Evolutionary conservation across 805 yeast genomes (phyloP).

Genomic region (Tanozyma kutaoensis): DNA sequence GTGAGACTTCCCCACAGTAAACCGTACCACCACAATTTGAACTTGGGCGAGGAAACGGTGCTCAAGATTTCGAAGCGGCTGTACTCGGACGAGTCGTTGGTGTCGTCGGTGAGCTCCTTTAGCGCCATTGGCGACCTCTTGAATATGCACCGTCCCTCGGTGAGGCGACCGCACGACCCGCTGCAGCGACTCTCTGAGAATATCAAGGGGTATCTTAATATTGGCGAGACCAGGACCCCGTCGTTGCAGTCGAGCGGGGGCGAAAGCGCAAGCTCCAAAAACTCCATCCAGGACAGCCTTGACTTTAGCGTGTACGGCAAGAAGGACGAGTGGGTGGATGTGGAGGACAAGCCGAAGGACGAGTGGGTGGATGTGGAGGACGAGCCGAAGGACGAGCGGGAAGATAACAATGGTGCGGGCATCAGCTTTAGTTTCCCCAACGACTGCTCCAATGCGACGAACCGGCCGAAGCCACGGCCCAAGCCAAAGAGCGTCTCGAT

Average conservation of each 20-base stretch:
- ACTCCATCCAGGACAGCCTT: slow-evolving; percentile 3
- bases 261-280: too few relatives aligned
- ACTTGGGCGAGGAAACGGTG: slow-evolving; percentile 5
- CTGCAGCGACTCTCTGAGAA: too few relatives aligned
- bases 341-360: neutral
- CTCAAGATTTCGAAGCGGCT: slow-evolving; percentile 10
- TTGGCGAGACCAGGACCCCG: too few relatives aligned
- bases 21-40: slow-evolving; percentile 2
- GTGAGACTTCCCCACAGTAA: neutral
- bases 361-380: neutral
- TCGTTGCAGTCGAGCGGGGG: too few relatives aligned
- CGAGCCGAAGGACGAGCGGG: slow-evolving; percentile 1
- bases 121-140: slow-evolving; percentile 17
- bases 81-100: slow-evolving; percentile 23
- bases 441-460: slow-evolving; percentile 18
- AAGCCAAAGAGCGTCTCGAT: slow-evolving; percentile 1
- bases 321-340: neutral
- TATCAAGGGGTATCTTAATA: too few relatives aligned
- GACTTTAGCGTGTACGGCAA: slow-evolving; percentile 1
- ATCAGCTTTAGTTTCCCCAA: slow-evolving; percentile 25
- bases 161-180: too few relatives aligned
- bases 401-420: slow-evolving; percentile 23
- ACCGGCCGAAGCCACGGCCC: slow-evolving; percentile 8
- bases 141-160: too few relatives aligned
- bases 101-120: slow-evolving; percentile 23